These are phyloP conservation scores for Pichia sp. DNA, from an alignment of 1,139 yeast genomes.

Conservation along the genomic window DNA sequence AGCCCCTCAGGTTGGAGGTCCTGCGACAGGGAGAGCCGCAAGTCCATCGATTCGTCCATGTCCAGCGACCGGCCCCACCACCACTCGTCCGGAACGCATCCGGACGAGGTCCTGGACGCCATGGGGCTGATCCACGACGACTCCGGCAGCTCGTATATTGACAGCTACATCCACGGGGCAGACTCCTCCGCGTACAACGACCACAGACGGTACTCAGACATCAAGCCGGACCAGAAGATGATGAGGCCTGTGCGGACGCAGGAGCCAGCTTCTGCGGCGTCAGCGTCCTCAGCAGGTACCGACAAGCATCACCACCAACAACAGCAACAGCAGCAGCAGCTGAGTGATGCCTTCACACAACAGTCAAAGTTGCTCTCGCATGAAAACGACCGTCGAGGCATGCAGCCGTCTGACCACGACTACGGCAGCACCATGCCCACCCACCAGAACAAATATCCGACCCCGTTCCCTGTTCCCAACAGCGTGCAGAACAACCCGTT, in stretches of 20 bases:
- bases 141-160: not conserved
- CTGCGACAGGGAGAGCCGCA: slow-evolving; percentile 1
- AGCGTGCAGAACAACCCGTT: not conserved
- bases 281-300: no score
- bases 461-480: not conserved
- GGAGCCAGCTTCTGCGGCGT: not conserved
- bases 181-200: slow-evolving; percentile 20
- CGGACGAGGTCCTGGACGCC: slow-evolving; percentile 2
- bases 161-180: not conserved
- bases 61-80: not conserved
- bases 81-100: not conserved
- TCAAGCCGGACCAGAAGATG: slow-evolving; percentile 12
- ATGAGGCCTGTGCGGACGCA: slow-evolving; percentile 6
- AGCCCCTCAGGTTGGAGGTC: not conserved
- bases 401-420: not conserved
- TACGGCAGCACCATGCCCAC: slow-evolving; percentile 5
- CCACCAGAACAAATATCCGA: not conserved
- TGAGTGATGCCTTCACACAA: slow-evolving; percentile 9
- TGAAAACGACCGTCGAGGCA: slow-evolving; percentile 10
- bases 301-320: not conserved
- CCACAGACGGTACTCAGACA: slow-evolving; percentile 19
- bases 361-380: slow-evolving; percentile 11
- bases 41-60: not conserved
- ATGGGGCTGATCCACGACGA: slow-evolving; percentile 4
- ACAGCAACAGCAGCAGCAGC: not conserved